Conservation (phyloP, 768 basidiomycete species). For the Phaeotremella skinneri region DNA sequence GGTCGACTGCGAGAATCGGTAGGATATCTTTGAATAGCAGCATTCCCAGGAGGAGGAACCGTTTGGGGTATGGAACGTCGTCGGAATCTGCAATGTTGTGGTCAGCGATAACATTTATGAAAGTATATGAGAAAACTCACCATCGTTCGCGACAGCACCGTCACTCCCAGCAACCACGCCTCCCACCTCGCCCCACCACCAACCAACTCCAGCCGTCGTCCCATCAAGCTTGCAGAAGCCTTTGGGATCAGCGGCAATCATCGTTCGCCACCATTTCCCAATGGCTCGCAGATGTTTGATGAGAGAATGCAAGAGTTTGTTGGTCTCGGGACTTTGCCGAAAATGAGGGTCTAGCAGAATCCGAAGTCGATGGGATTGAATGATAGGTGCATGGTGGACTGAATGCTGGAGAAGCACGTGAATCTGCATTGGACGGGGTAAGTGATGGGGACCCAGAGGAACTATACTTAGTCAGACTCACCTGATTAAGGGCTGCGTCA, state of each 20-base stretch:
- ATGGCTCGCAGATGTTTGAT: conserved; percentile 47
- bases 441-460: background rate
- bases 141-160: conserved; percentile 41
- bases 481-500: conserved; percentile 25
- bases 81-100: conserved; percentile 26
- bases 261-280: conserved; percentile 47
- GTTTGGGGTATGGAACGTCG: conserved; percentile 42
- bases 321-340: conserved; percentile 3
- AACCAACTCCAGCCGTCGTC: conserved; percentile 42
- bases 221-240: conserved; percentile 39
- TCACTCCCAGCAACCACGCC: conserved; percentile 43
- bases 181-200: conserved; percentile 51
- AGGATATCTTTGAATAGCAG: conserved; percentile 51
- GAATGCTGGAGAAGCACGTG: conserved; percentile 32
- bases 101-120: conserved; percentile 8
- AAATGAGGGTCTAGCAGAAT: conserved; percentile 11
- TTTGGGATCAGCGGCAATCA: conserved; percentile 48
- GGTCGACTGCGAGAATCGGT: conserved; percentile 42
- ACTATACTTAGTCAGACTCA: conserved; percentile 13
- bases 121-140: conserved; percentile 21
- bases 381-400: conserved; percentile 34
- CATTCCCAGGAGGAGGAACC: conserved; percentile 48
- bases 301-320: conserved; percentile 31
- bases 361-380: conserved; percentile 37
- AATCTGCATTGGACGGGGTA: conserved; percentile 15